These are phyloP conservation scores for Gastrodia elata DNA, from an alignment of 106 monocot genomes.

Conservation along the genomic window DNA sequence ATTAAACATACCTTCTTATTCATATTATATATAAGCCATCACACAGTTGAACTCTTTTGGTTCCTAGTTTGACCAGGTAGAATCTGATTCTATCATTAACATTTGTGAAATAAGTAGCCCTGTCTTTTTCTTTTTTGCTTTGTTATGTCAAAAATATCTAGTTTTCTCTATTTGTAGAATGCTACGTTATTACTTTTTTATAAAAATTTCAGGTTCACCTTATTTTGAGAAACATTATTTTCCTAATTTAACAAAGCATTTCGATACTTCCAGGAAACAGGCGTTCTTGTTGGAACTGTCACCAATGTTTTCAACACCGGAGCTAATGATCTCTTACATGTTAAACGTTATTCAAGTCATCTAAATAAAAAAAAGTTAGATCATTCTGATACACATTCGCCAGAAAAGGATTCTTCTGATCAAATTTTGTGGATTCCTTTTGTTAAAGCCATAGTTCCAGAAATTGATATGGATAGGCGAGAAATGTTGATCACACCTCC, in stretches of 20 bases:
- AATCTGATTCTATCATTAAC: no score
- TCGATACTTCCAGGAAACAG: constrained; percentile 45
- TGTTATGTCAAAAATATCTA: neutral
- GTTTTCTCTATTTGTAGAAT: neutral
- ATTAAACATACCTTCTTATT: no score
- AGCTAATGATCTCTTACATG: constrained; percentile 71
- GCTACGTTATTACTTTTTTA: neutral
- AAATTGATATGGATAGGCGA: constrained; percentile 61
- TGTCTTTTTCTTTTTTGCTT: neutral
- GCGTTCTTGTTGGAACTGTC: constrained; percentile 58
- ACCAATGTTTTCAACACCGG: constrained; percentile 63
- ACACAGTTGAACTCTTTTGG: neutral
- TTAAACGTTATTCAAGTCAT: constrained; percentile 29
- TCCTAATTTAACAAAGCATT: constrained; percentile 2
- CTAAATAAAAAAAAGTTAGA: constrained; percentile 12
- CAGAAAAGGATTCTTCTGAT: constrained; percentile 17
- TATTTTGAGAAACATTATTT: neutral
- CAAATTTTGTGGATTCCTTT: constrained; percentile 82
- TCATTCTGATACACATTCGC: constrained; percentile 9
- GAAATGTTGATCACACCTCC: constrained; percentile 92
- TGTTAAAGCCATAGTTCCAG: constrained; percentile 92
- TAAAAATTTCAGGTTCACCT: neutral
- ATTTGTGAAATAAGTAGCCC: neutral
- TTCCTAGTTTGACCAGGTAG: no score
- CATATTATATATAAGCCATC: neutral